Evolutionary conservation across 2,329 filamentous ascomycete species (phyloP).

Genomic region (Bipolaris zeicola): DNA sequence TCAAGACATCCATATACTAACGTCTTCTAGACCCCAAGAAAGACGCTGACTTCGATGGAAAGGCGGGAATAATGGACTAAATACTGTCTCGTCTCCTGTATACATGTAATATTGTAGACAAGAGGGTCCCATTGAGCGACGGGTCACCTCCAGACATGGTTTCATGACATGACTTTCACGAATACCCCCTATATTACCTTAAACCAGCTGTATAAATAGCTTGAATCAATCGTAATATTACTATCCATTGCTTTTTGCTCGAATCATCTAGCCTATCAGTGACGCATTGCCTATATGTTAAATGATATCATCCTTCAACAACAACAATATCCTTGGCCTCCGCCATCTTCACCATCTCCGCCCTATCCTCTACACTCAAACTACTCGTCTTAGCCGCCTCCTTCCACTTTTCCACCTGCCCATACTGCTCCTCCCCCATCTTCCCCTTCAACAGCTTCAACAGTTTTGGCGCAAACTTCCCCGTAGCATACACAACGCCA

Average conservation of each 20-base stretch:
- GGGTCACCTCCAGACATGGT: not conserved
- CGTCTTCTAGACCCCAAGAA: conserved; percentile 52
- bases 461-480: conserved; percentile 50
- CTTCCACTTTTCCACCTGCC: conserved; percentile 45
- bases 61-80: conserved; percentile 60
- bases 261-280: too few relatives aligned
- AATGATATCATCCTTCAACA: not conserved
- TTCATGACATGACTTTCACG: conserved; percentile 8
- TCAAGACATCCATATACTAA: not conserved
- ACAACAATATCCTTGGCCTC: not conserved
- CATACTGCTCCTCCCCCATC: conserved; percentile 32
- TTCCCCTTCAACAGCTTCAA: conserved; percentile 43
- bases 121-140: too few relatives aligned
- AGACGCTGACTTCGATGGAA: conserved; percentile 61
- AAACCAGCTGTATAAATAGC: conserved; percentile 4
- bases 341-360: conserved; percentile 42
- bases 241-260: not conserved
- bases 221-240: conserved; percentile 13
- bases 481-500: conserved; percentile 49
- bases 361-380: conserved; percentile 40
- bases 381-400: conserved; percentile 43
- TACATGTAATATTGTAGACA: too few relatives aligned
- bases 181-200: conserved; percentile 11
- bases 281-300: too few relatives aligned
- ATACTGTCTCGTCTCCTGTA: not conserved